Evolutionary conservation across 2,329 filamentous ascomycete species (phyloP).

Genomic region (Tolypocladium guangdongense): DNA sequence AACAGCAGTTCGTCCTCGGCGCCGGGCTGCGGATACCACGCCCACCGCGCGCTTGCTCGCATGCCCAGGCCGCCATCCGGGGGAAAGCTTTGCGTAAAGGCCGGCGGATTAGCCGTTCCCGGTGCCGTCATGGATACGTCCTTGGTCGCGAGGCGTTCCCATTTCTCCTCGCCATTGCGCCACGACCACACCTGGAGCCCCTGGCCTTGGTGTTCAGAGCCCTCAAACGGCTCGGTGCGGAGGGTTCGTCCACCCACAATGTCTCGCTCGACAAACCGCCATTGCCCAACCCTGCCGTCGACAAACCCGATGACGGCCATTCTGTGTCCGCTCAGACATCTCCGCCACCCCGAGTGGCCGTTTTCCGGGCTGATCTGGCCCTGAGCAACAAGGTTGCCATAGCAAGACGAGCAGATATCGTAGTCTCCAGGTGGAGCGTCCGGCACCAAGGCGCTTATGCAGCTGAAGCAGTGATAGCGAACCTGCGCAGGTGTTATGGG

Average conservation of each 20-base stretch:
- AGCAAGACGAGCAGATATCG: slow-evolving; percentile 74
- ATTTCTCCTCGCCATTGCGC: slow-evolving; percentile 27
- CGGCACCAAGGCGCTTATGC: slow-evolving; percentile 41
- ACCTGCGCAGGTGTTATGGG: slow-evolving; percentile 58
- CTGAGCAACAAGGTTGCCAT: slow-evolving; percentile 51
- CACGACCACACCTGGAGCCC: slow-evolving; percentile 42
- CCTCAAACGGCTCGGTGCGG: slow-evolving; percentile 42
- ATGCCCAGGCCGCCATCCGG: slow-evolving; percentile 65
- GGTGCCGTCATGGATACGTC: slow-evolving; percentile 38
- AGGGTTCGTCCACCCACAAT: slow-evolving; percentile 68
- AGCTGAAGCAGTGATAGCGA: slow-evolving; percentile 72
- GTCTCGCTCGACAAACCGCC: slow-evolving; percentile 57
- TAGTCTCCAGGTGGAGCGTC: slow-evolving; percentile 59
- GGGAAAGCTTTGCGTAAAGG: slow-evolving; percentile 41
- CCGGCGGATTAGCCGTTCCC: slow-evolving; percentile 13
- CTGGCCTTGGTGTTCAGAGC: slow-evolving; percentile 17
- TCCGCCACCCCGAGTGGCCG: slow-evolving; percentile 69
- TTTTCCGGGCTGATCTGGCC: slow-evolving; percentile 63
- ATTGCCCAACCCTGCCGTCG: slow-evolving; percentile 54
- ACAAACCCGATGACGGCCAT: slow-evolving; percentile 75
- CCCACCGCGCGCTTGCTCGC: slow-evolving; percentile 56
- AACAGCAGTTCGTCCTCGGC: slow-evolving; percentile 71
- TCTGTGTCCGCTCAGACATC: slow-evolving; percentile 69
- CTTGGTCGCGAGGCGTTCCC: slow-evolving; percentile 36
- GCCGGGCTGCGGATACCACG: slow-evolving; percentile 59